Evolutionary conservation across 768 basidiomycete genomes (phyloP), one percentile per base, ranked within the genome.

Genomic region (Collybia sp.): DNA sequence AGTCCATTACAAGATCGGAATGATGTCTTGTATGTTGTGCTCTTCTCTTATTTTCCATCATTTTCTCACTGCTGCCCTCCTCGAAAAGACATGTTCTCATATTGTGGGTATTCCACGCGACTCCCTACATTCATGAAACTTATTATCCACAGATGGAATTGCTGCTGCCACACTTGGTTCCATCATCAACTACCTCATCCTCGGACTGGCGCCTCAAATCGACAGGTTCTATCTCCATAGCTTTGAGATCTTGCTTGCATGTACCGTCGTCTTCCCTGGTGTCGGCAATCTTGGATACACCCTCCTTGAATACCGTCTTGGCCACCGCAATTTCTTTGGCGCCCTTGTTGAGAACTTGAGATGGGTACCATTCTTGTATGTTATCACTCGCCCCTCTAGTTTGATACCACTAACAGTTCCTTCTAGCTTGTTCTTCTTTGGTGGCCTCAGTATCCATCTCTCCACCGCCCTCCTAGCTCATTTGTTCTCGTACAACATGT

Each of bases 211-310:
- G 47, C 73, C 83, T 37, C 71, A 79, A 32, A 70, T 88, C 19
- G 87, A 90, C 54, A 70, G 73, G 25, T 88, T 83, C 67, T 90
- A 90, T 68, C 68, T 88, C 51, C 84, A 87, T 67, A 80, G 77
- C 53, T 89, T 88, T 58, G 88, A 90, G 60, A 85, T 89, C 55
- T 80, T 85, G 61, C 73, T 88, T 25, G 85, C 87, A 12, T 87
- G 84, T 40, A 77, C 77, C 1, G 75, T 87, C 44, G 85, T 89
- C n/a, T 90, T 89, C 66, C 80, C 84, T 50, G 86, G 80, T 19
- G 63, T 85, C 15, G 88, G 87, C 1, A 90, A 85, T 60, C 55
- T 88, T 30, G 85, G 83, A 12, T 88, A 80, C 62, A 80, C 85
- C 2, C 66, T 88, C 34, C 64, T 89, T 40, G 86, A 88, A 58